Percentiles rank a stretch among this genome's conserved stretches.
Evolutionary conservation across 768 basidiomycete genomes (phyloP).

Genomic region (Phanerochaete sordida): DNA sequence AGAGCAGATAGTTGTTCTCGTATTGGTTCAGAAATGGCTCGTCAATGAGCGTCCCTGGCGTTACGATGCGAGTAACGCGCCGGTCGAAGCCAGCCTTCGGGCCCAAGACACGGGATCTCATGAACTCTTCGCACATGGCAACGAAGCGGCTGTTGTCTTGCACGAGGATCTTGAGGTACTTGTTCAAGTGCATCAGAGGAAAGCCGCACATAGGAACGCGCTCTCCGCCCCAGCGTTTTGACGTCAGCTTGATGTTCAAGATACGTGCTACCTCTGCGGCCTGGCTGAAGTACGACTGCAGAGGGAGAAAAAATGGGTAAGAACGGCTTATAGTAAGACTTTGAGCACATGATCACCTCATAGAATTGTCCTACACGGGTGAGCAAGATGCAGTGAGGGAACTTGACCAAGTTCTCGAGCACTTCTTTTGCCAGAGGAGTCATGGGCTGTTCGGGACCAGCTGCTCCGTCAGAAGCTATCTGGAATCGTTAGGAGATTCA

Average conservation of each 20-base stretch:
- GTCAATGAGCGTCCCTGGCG: conserved; percentile 92
- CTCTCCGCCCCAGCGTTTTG: conserved; percentile 66
- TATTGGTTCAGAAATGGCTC: conserved; percentile 82
- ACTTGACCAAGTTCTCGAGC: conserved; percentile 62
- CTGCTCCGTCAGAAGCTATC: background rate
- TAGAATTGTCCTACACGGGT: conserved; percentile 96
- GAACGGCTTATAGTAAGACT: no score
- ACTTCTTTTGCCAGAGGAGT: conserved; percentile 68
- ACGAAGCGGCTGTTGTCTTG: conserved; percentile 82
- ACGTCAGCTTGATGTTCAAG: conserved; percentile 80
- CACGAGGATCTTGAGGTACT: conserved; percentile 81
- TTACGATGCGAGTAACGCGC: conserved; percentile 82
- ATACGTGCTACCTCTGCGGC: conserved; percentile 72
- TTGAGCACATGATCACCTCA: conserved; percentile 67
- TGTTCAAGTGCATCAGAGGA: conserved; percentile 80
- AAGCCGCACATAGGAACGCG: conserved; percentile 88
- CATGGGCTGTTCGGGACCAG: conserved; percentile 22
- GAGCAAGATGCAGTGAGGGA: conserved; percentile 86
- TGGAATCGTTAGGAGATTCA: background rate
- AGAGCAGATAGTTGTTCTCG: conserved; percentile 88
- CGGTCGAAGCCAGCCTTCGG: conserved; percentile 66
- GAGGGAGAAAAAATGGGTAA: no score
- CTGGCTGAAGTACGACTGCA: conserved; percentile 92
- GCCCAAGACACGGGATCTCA: conserved; percentile 40
- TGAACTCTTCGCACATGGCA: conserved; percentile 93